Conservation (phyloP, 106 monocot genomes). For the Dioscorea dumetorum region DNA sequence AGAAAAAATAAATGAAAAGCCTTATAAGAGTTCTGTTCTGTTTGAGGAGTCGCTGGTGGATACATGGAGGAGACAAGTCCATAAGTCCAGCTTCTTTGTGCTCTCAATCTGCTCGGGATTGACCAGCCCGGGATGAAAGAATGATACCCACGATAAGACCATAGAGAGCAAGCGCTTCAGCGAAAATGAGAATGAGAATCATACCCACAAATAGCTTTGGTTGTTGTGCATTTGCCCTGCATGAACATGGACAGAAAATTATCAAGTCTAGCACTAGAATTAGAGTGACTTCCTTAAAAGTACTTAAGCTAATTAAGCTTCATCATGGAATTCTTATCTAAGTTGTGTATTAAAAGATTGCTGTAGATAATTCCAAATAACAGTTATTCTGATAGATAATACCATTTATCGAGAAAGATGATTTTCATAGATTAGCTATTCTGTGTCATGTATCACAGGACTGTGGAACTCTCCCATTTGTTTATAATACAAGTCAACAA, state of each 20-base stretch:
- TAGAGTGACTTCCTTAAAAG: background rate
- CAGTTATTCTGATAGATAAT: too few species aligned
- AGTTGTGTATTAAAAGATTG: too few species aligned
- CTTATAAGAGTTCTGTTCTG: background rate
- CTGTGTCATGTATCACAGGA: too few species aligned
- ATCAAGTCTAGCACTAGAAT: background rate
- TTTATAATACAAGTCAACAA: too few species aligned
- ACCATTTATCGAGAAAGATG: too few species aligned
- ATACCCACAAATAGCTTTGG: conserved; percentile 68
- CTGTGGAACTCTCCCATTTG: too few species aligned
- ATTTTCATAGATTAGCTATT: too few species aligned
- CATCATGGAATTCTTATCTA: too few species aligned
- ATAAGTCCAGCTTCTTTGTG: background rate
- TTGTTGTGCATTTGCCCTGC: conserved; percentile 72
- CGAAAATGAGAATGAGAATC: conserved; percentile 70
- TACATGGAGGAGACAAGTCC: background rate
- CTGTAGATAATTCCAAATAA: too few species aligned
- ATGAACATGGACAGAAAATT: background rate
- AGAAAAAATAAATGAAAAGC: background rate
- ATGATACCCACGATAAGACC: conserved; percentile 54
- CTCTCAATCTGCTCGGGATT: conserved; percentile 32
- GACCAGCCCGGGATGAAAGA: conserved; percentile 65
- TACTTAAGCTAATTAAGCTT: too few species aligned
- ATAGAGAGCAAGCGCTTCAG: conserved; percentile 41
- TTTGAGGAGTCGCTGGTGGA: background rate